Percentiles rank a stretch among this genome's conserved stretches.
Evolutionary conservation across 2,329 filamentous ascomycete species (phyloP).

Genomic region (Penicillium polonicum): DNA sequence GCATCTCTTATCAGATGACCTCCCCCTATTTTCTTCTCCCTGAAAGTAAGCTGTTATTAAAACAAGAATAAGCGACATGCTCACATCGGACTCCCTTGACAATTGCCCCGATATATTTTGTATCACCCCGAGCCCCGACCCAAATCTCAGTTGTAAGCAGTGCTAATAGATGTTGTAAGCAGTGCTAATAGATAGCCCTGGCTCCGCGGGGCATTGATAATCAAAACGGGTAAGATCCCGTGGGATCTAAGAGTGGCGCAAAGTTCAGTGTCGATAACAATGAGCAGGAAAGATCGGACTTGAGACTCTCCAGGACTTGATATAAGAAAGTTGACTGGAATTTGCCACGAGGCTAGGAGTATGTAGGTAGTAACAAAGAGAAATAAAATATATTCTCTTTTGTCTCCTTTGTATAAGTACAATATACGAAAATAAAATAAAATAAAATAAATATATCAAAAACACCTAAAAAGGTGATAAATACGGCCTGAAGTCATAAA

Average conservation of each 20-base stretch:
- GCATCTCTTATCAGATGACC: constrained; percentile 18
- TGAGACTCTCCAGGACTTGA: background rate
- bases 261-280: background rate
- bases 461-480: constrained; percentile 1
- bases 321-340: background rate
- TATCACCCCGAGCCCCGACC: background rate
- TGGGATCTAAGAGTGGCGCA: background rate
- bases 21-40: background rate
- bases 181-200: background rate
- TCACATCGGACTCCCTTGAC: constrained; percentile 2
- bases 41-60: background rate
- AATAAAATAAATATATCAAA: background rate
- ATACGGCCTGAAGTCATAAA: constrained; percentile 19
- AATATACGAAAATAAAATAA: no score
- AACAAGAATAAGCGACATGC: background rate
- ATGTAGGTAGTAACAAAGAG: background rate
- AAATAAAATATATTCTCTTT: background rate
- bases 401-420: no score
- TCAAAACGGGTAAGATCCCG: background rate
- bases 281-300: background rate
- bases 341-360: constrained; percentile 3
- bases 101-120: background rate
- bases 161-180: background rate
- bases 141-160: background rate
- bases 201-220: constrained; percentile 5